These are phyloP conservation scores for Gracilaria gracilis DNA, from an alignment of 23 red algal genomes.

Conservation along the genomic window DNA sequence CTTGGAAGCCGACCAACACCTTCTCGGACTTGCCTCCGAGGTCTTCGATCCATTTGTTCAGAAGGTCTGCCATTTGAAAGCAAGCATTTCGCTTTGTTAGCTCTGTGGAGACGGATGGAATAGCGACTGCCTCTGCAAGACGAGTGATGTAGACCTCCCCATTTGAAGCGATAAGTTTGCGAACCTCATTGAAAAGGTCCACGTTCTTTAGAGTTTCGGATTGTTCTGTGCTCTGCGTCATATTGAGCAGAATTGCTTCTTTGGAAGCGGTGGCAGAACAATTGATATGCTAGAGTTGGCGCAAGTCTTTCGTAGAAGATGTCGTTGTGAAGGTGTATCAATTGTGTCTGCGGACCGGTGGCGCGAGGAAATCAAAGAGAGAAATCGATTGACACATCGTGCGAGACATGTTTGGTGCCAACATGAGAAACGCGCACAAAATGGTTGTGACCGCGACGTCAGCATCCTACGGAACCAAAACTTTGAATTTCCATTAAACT, in stretches of 20 bases:
- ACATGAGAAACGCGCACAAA: too few relatives aligned
- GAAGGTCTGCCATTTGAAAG: conserved; percentile 66
- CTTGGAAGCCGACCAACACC: conserved; percentile 67
- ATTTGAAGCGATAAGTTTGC: conserved; percentile 53
- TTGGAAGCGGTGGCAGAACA: not conserved
- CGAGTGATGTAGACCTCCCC: conserved; percentile 44
- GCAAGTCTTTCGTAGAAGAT: not conserved
- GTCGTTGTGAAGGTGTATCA: not conserved
- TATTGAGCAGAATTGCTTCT: not conserved
- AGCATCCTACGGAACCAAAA: not conserved
- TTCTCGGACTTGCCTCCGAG: conserved; percentile 57
- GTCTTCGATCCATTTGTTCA: conserved; percentile 65
- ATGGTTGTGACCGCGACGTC: too few relatives aligned
- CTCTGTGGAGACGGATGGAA: conserved; percentile 70
- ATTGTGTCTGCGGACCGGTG: too few relatives aligned
- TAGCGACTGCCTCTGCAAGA: conserved; percentile 59
- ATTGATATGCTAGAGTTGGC: not conserved
- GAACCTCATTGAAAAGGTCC: conserved; percentile 37
- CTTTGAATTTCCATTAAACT: not conserved
- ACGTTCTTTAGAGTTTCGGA: not conserved
- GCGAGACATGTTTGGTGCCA: too few relatives aligned
- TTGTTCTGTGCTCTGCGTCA: conserved; percentile 24
- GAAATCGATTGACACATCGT: not conserved
- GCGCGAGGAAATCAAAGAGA: not conserved
- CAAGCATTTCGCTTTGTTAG: conserved; percentile 47